Evolutionary conservation across 2,329 filamentous ascomycete species (phyloP), one percentile per base, ranked within the genome.

Genomic region (Xenoacremonium recifei): DNA sequence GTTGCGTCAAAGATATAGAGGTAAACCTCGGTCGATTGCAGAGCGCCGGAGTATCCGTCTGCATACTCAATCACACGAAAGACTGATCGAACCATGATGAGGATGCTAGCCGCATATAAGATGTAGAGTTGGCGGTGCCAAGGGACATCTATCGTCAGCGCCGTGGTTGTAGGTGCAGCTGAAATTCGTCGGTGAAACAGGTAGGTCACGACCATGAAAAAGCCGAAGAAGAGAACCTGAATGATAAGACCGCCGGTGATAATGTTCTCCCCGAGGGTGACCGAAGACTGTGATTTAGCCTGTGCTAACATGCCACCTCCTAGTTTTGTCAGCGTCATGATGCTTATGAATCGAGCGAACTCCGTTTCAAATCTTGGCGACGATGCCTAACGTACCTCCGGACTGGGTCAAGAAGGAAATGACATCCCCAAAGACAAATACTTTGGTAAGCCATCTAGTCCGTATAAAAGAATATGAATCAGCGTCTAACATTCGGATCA

Each of bases 151-250:
- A 57, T 35, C 13, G 51, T 50, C 7, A 44, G 41, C 0, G 54
- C 54, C 19, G 42, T 46, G 9, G 37, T 37, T 0, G 48, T 57
- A 0, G 52, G 57, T 9, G 44, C 39, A n/a, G 35, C 37, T 13
- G 35, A 42, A 40, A 63, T 56, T 9, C 60, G 53, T 2, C 48
- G 36, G 44, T 80, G 71, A 55, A 79, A 79, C 1, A 72, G 49
- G 3, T 68, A 51, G 0, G 74, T 68, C 0, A 71, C 65, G 2
- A 72, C 35, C 25, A 79, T 62, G 51, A 83, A 82, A 39, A 79
- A 62, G 1, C 66, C 65, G 39, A 82, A 80, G 44, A 76, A 71
- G 15, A 77, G 33, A n/a, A 82, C 67, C 52, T 83, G 79, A 5
- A 81, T 60, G 11, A 72, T 59, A 1, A 83, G 60, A 2, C 79